These are phyloP conservation scores for Rhodosporidiobolus sp. DNA, from an alignment of 768 basidiomycete genomes.

Conservation along the genomic window DNA sequence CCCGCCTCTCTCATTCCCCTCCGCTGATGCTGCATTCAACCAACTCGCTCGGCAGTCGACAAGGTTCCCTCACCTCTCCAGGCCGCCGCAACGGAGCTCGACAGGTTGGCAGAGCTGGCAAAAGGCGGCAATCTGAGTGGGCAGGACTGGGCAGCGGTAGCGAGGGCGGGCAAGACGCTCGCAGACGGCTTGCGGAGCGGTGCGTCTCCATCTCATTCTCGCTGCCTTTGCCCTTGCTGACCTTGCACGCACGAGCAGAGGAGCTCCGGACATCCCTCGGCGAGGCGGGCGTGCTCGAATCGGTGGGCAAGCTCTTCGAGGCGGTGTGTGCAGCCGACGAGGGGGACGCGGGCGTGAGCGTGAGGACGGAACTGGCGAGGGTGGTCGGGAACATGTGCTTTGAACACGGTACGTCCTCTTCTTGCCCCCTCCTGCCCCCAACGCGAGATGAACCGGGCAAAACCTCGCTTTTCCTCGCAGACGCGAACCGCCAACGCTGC, in stretches of 20 bases:
- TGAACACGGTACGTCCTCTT: constrained; percentile 28
- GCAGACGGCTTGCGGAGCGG: constrained; percentile 25
- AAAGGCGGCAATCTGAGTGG: fast-evolving
- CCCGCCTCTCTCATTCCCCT: not conserved
- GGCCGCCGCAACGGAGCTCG: not conserved
- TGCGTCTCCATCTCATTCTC: not conserved
- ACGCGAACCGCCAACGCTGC: constrained; percentile 25
- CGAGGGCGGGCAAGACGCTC: not conserved
- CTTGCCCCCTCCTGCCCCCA: not conserved
- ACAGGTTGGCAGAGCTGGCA: fast-evolving
- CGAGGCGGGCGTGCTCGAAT: not conserved
- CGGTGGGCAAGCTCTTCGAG: not conserved
- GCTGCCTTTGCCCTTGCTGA: not conserved
- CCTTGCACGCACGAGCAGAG: not conserved
- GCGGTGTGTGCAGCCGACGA: not conserved
- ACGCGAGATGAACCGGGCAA: too few species aligned
- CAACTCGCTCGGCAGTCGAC: too few species aligned
- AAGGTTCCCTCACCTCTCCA: not conserved
- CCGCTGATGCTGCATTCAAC: not conserved
- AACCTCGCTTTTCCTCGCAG: not conserved
- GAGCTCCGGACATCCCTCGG: constrained; percentile 7
- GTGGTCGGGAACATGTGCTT: constrained; percentile 37
- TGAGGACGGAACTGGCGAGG: constrained; percentile 24
- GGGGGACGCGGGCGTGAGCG: not conserved
- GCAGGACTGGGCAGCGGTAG: not conserved